Conservation (phyloP, 371 early-diverging fungal genomes). For the Lichtheimia corymbifera region DNA sequence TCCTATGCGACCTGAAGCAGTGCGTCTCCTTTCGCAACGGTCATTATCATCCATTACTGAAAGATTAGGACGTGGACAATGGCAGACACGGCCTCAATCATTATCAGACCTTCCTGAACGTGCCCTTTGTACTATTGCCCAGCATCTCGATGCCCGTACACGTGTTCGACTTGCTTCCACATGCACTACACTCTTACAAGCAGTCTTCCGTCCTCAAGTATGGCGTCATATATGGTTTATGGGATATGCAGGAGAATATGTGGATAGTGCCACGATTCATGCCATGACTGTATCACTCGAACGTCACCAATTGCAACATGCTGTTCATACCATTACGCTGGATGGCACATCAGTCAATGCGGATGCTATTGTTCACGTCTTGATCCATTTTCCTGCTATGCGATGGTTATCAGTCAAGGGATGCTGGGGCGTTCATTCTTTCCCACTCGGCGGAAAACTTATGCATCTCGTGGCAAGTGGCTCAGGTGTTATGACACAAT, state of each 20-base stretch:
- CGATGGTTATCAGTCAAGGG: slow-evolving; percentile 15
- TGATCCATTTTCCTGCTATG: slow-evolving; percentile 11
- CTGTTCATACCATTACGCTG: slow-evolving; percentile 7
- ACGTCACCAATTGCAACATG: slow-evolving; percentile 8
- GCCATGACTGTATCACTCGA: slow-evolving; percentile 15
- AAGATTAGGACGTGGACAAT: slow-evolving; percentile 7
- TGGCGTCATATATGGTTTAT: slow-evolving; percentile 24
- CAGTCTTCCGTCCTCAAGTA: slow-evolving; percentile 17
- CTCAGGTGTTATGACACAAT: background rate
- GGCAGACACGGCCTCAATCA: slow-evolving; percentile 14
- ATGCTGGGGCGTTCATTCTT: slow-evolving; percentile 21
- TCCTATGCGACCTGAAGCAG: slow-evolving; percentile 20
- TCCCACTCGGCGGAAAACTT: slow-evolving; percentile 17
- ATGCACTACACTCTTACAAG: slow-evolving; percentile 11
- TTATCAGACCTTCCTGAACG: slow-evolving; percentile 7
- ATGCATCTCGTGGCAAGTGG: slow-evolving; percentile 7
- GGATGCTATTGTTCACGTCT: slow-evolving; percentile 9
- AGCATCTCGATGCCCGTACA: slow-evolving; percentile 24
- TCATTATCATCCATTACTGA: slow-evolving; percentile 29
- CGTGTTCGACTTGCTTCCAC: slow-evolving; percentile 18
- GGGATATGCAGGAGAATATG: slow-evolving; percentile 4
- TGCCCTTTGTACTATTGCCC: slow-evolving; percentile 5
- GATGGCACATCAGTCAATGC: slow-evolving; percentile 16
- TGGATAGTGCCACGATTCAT: slow-evolving; percentile 17
- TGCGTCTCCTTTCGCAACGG: slow-evolving; percentile 21